Base-by-base conservation (phyloP, 2,329 filamentous ascomycete genomes). In the Alternaria sp. region DNA sequence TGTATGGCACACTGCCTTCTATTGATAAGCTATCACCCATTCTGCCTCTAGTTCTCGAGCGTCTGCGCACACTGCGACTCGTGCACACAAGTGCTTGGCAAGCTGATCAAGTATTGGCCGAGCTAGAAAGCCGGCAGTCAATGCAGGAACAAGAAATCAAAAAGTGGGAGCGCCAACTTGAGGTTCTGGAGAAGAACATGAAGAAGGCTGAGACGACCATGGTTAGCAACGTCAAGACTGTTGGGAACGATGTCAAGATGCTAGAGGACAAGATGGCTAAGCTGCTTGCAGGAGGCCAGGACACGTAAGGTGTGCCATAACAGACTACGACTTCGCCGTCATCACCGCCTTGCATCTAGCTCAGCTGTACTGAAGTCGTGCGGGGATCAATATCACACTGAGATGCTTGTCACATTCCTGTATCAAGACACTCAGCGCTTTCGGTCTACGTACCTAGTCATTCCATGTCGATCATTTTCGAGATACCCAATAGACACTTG, bases 51-150 rank as follows among this genome's bases (percentile, higher is more conserved):
- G 83, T 98, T 9, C 83, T 99, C 10, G 93, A 97, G 70, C 86
- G 95, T 26, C 81, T 99, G 50, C 86, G 93, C 57, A 96, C 92
- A 8, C 82, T 99, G 55, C 86, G 91, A 58, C 87, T 89, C 13
- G 89, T 98, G 49, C 95, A 99, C 72, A 88, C 91, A 0, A 92
- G 93, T 69, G 95, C 95, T 0, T 93, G 92, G 26, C 87, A 87
- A 31, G 94, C 94, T 1, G 88, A 88, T 59, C 88, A 91, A 69
- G 91, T 89, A 7, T 80, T 99, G 51, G 88, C 90, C 53, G 86
- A 86, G 49, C 83, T 97, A 39, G 93, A 97, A 78, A 86, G 84
- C 72, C 85, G 88, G 63, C 95, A 98, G 78, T 85, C 84, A 1
- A 92, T 95, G 61, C 93, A 95, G 86, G 88, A 88, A 24, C 83